Base-by-base conservation (phyloP, 352 stramenopile species). In the Peronospora destructor region DNA sequence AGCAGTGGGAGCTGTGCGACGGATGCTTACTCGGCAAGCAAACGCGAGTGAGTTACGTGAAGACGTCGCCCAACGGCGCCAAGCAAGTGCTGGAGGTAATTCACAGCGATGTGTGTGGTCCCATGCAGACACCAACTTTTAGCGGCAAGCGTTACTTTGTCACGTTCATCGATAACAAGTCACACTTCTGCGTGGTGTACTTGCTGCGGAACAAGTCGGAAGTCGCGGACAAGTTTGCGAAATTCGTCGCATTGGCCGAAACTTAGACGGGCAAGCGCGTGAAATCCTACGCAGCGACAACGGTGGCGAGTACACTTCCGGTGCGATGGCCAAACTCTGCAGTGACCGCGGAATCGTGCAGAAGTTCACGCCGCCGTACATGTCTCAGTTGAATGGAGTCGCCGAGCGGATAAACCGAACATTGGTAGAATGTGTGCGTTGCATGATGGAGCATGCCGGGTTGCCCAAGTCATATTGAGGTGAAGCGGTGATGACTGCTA, bases 201-300 rank as follows among this genome's bases (percentile, higher is more conserved):
- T n/a, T n/a, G n/a, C n/a, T n/a, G n/a, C n/a, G 45, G 17, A 55
- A 84, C 38, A 64, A 63, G 48, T 51, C 54, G 14, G 52, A 71
- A 23, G 19, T 23, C 2, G 48, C 4, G 64, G 59, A 21, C 55
- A 64, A 37, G 56, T 59, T 66, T 19, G 45, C 34, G 2, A 29
- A 53, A 37, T 57, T 63, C 21, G 47, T 44, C 0, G 29, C 32
- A 8, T 49, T 47, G 6, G 40, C 39, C 0, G 41, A 58, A 46
- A 63, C 39, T 26, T 33, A 53, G 23, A 58, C 49, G 3, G 49
- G 40, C n/a, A 32, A 36, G 2, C 28, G 41, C 4, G 43, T 47
- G 25, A 48, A 42, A 21, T 39, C 13, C 36, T 48, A 11, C 34
- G 23, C 0, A 42, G 36, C 12, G 52, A 53, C 37, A 59, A 54